Base-by-base conservation (phyloP, 2,329 filamentous ascomycete genomes). In the Ophiocordyceps australis region DNA sequence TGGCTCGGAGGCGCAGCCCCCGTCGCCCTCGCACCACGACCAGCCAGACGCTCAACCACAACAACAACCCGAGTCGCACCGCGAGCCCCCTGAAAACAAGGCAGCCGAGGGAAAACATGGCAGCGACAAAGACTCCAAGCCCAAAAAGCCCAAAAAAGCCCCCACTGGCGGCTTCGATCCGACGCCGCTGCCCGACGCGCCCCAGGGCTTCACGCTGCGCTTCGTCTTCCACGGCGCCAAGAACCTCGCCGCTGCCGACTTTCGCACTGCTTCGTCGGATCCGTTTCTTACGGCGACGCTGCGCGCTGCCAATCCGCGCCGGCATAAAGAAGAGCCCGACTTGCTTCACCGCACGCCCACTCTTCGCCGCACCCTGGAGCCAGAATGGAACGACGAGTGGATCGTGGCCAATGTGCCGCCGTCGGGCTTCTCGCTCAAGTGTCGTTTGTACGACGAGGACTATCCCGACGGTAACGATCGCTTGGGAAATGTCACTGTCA, bases 401-500 rank as follows among this genome's bases (percentile, higher is more conserved):
- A 62, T 82, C 14, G 75, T 95, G 14, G 81, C 80, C 32, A 91
- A 93, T 37, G 65, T 94, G 3, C 85, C 86, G 0, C 57, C 73
- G 0, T 69, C 65, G 0, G 85, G 85, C 4, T 92, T 93, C 52
- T 65, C 62, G 29, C 62, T 95, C 37, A 93, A 93, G 46, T 82
- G 80, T 32, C 67, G 80, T 27, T 52, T 95, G 12, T 91, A 85
- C 50, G 86, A 95, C 41, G 86, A 95, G 47, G 86, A 95, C 49
- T 71, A 74, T 18, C 69, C 74, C 2, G 80, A 94, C 45, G 70
- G 77, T 35, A 78, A 95, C 43, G 86, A 95, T 50, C 65, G 81
- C 15, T 62, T 95, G 13, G 86, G 86, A 9, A 91, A 89, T 41
- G 80, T 81, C 4, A 82, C 82, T 24, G 56, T 93, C 28, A 51